Conservation (phyloP, 164 flowering plant species). For the Euptelea pleiosperma region DNA sequence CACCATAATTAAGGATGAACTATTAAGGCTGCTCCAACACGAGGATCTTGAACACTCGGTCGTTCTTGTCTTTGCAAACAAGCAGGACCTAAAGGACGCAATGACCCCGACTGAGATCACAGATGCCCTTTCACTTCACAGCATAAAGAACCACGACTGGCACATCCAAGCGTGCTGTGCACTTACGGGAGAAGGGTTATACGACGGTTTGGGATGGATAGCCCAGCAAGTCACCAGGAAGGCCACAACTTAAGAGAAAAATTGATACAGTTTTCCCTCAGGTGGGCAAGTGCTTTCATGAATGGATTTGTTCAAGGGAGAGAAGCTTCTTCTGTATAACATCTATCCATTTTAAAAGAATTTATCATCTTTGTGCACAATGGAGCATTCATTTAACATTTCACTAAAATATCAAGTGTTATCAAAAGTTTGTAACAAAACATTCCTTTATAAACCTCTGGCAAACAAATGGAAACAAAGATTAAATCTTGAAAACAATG, state of each 20-base stretch:
- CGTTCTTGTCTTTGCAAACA: constrained; percentile 80
- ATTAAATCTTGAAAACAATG: constrained; percentile 1
- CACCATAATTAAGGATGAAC: constrained; percentile 85
- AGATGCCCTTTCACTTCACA: constrained; percentile 84
- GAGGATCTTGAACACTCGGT: constrained; percentile 79
- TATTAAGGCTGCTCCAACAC: constrained; percentile 73
- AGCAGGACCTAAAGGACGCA: constrained; percentile 91
- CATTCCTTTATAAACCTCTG: constrained; percentile 8
- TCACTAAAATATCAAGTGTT: too few relatives aligned
- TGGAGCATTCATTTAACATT: not conserved
- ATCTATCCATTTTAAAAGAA: not conserved
- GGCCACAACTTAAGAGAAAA: constrained; percentile 53
- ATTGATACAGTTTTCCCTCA: not conserved
- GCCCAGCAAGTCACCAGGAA: constrained; percentile 81
- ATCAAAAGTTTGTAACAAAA: not conserved
- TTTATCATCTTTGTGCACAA: constrained; percentile 2
- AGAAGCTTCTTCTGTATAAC: constrained; percentile 4
- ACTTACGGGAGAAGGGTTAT: constrained; percentile 79
- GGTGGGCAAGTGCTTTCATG: not conserved
- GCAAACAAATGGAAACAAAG: not conserved
- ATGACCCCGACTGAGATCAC: constrained; percentile 92
- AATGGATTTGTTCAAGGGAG: not conserved
- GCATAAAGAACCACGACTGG: constrained; percentile 94
- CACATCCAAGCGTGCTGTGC: constrained; percentile 94
- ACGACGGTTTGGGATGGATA: constrained; percentile 90